phyloP scores from a whole-genome alignment of 2,329 filamentous ascomycete genomes.

The Macrophomina pseudophaseolina region DNA sequence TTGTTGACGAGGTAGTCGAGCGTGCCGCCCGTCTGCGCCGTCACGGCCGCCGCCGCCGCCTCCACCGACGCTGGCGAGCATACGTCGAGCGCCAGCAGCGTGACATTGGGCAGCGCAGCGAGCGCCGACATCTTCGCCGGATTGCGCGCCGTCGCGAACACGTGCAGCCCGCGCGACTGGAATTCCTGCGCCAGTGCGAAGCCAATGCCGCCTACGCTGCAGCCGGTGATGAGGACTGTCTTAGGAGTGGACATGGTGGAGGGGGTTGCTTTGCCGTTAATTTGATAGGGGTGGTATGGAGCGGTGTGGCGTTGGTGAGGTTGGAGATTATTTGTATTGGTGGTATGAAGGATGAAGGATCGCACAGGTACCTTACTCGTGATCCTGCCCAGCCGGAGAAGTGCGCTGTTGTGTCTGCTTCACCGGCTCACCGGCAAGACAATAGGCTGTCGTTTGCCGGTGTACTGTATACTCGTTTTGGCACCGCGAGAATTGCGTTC shows the following conservation, averaged over 20 bases:
- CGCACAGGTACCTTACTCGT: neutral
- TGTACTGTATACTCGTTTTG: too few species aligned
- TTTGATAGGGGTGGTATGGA: neutral
- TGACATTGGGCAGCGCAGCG: slow-evolving; percentile 30
- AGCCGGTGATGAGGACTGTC: slow-evolving; percentile 36
- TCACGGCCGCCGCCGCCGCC: neutral
- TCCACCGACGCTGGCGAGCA: slow-evolving; percentile 29
- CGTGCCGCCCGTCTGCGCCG: neutral
- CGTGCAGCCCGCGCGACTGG: slow-evolving; percentile 43
- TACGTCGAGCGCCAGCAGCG: neutral
- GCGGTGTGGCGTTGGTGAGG: neutral
- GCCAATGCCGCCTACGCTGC: slow-evolving; percentile 47
- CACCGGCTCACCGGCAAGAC: too few species aligned
- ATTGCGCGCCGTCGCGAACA: slow-evolving; percentile 51
- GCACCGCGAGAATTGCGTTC: too few species aligned
- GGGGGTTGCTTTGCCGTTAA: neutral
- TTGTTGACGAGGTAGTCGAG: slow-evolving; percentile 48
- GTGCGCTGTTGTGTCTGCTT: too few species aligned
- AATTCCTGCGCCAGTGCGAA: slow-evolving; percentile 47
- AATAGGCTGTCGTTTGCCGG: too few species aligned
- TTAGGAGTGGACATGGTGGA: slow-evolving; percentile 16
- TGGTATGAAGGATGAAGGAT: neutral
- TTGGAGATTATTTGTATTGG: neutral
- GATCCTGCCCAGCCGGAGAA: neutral
- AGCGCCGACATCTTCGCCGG: slow-evolving; percentile 39